Conservation (phyloP, 2,329 filamentous ascomycete species). For the Neofusicoccum parvum region DNA sequence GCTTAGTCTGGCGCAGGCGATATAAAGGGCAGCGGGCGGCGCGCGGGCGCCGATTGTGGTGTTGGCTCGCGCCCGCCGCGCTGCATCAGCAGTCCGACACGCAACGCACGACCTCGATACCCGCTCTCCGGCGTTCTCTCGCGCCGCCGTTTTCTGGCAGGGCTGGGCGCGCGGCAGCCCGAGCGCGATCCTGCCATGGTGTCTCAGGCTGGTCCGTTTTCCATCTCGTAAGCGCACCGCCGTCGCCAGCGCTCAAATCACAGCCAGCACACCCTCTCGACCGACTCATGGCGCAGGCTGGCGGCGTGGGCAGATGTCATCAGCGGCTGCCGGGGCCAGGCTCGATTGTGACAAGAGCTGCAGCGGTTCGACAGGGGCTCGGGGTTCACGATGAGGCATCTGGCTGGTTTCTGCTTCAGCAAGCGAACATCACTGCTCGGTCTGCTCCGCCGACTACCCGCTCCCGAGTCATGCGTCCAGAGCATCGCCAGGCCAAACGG, state of each 20-base stretch:
- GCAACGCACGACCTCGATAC: constrained; percentile 15
- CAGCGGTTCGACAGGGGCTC: constrained; percentile 1
- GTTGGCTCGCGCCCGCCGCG: constrained; percentile 5
- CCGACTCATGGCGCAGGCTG: constrained; percentile 8
- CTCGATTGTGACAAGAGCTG: constrained; percentile 10
- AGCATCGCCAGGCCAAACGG: constrained; percentile 10
- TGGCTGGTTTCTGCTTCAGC: constrained; percentile 9
- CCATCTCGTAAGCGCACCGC: constrained; percentile 13
- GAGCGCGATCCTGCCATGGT: constrained; percentile 10
- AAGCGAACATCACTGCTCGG: constrained; percentile 11
- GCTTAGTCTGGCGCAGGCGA: neutral
- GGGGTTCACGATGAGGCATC: constrained; percentile 7
- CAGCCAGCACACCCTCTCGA: constrained; percentile 6
- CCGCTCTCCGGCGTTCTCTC: constrained; percentile 9
- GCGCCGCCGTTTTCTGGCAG: neutral
- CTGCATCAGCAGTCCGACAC: neutral
- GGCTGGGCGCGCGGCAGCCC: constrained; percentile 9
- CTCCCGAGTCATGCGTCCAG: constrained; percentile 10
- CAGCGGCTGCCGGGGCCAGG: constrained; percentile 3
- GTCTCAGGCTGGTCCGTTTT: constrained; percentile 11
- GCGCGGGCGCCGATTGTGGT: neutral
- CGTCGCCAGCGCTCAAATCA: constrained; percentile 1
- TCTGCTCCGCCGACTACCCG: constrained; percentile 10
- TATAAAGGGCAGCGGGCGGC: neutral
- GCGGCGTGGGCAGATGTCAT: constrained; percentile 8